A percentile compares a stretch with the other conserved stretches of the same genome.
Evolutionary conservation across 768 basidiomycete genomes (phyloP).

Genomic region (Lactifluus subvellereus): DNA sequence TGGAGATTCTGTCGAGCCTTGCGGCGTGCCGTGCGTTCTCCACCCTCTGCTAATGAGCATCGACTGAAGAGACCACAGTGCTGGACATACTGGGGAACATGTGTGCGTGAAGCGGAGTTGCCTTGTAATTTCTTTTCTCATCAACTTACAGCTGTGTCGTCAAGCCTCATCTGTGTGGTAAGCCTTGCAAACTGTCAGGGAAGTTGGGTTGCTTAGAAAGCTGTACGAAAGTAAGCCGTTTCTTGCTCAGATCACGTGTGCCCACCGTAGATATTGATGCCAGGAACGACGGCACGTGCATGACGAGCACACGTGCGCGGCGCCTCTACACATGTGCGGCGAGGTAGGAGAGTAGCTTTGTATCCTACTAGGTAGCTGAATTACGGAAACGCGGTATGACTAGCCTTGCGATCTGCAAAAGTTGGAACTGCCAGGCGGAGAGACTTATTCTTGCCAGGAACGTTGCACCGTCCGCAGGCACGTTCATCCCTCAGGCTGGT

Average conservation of each 20-base stretch:
- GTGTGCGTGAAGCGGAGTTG: slow-evolving; percentile 35
- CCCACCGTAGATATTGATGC: neutral
- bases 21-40: slow-evolving; percentile 43
- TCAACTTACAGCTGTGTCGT: slow-evolving; percentile 41
- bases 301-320: slow-evolving; percentile 49
- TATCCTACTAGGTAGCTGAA: neutral
- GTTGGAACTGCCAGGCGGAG: slow-evolving; percentile 4
- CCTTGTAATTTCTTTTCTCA: neutral
- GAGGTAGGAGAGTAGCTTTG: slow-evolving; percentile 32
- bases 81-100: slow-evolving; percentile 52
- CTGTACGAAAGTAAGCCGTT: slow-evolving; percentile 44
- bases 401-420: slow-evolving; percentile 20
- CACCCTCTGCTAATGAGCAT: neutral
- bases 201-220: slow-evolving; percentile 46
- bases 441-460: slow-evolving; percentile 14
- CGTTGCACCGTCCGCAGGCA: slow-evolving; percentile 15
- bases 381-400: neutral
- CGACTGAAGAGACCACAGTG: slow-evolving; percentile 32
- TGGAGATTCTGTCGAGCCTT: slow-evolving; percentile 33
- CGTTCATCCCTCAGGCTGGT: neutral
- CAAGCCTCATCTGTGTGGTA: slow-evolving; percentile 49
- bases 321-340: slow-evolving; percentile 50
- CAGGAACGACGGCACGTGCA: slow-evolving; percentile 46
- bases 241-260: neutral
- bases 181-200: slow-evolving; percentile 40